Percentiles rank a stretch among this genome's conserved stretches.
These are phyloP conservation scores for Pseudogymnoascus sp. DNA, from an alignment of 2,329 filamentous ascomycete genomes.

Conservation along the genomic window DNA sequence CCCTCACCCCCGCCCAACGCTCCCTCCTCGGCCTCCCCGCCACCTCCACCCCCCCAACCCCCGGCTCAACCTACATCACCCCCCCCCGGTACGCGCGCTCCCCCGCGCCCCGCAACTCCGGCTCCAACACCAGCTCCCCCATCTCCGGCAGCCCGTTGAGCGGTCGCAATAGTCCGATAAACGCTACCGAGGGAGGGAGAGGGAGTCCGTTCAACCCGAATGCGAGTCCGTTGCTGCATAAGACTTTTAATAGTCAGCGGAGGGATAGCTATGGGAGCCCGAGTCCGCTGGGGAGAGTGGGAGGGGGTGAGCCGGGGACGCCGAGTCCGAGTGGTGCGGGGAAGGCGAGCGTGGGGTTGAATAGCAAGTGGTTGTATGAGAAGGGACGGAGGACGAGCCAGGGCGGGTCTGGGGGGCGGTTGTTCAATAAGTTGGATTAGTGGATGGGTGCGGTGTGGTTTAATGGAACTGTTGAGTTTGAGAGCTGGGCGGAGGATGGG, in stretches of 20 bases:
- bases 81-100: constrained; percentile 81
- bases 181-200: not conserved
- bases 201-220: constrained; percentile 37
- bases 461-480: not conserved
- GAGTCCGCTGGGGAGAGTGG: constrained; percentile 38
- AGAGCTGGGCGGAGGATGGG: not conserved
- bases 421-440: constrained; percentile 16
- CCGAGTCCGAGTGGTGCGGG: constrained; percentile 61
- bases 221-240: constrained; percentile 56
- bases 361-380: constrained; percentile 94
- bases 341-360: constrained; percentile 66
- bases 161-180: not conserved
- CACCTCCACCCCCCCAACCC: constrained; percentile 51
- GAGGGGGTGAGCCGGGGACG: constrained; percentile 47
- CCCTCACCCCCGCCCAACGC: constrained; percentile 82
- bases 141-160: constrained; percentile 1
- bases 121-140: constrained; percentile 20
- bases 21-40: constrained; percentile 73
- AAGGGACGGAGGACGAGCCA: constrained; percentile 49
- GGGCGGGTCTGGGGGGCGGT: constrained; percentile 18
- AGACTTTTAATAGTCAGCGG: constrained; percentile 44
- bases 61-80: constrained; percentile 67
- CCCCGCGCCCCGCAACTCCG: constrained; percentile 43
- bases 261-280: constrained; percentile 55
- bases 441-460: not conserved